Conservation (phyloP, 257 asterid species). For the Jacaranda mimosifolia region DNA sequence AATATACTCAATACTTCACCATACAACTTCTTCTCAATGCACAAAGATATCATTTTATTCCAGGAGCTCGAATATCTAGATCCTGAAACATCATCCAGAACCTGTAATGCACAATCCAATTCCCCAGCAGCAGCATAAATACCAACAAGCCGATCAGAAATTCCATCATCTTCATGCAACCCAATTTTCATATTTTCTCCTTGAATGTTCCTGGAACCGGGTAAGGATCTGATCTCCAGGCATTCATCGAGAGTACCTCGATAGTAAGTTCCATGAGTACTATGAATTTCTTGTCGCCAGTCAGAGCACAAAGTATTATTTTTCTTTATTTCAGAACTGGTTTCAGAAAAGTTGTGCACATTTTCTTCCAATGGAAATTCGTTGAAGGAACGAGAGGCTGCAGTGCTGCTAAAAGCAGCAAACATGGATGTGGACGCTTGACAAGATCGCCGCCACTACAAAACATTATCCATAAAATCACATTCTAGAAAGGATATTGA, state of each 20-base stretch:
- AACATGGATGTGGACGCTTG: conserved; percentile 26
- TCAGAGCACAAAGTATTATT: conserved; percentile 15
- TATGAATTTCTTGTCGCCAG: too few relatives aligned
- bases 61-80: conserved; percentile 42
- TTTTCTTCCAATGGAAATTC: conserved; percentile 35
- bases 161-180: conserved; percentile 32
- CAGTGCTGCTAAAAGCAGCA: conserved; percentile 43
- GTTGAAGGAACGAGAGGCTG: conserved; percentile 35
- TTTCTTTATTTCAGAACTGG: conserved; percentile 7
- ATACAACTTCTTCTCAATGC: conserved; percentile 39
- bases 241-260: too few relatives aligned
- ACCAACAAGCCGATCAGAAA: conserved; percentile 37
- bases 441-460: conserved; percentile 30
- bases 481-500: neutral
- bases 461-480: conserved; percentile 20
- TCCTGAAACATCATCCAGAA: conserved; percentile 42
- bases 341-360: conserved; percentile 22
- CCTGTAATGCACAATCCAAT: conserved; percentile 40
- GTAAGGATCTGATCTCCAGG: too few relatives aligned
- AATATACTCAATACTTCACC: conserved; percentile 44
- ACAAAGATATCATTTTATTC: conserved; percentile 43
- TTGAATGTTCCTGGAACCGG: conserved; percentile 43
- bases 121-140: conserved; percentile 48
- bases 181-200: conserved; percentile 43
- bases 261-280: too few relatives aligned